phyloP scores from a whole-genome alignment of 169 alveolate species.

The Neospora caninum region DNA sequence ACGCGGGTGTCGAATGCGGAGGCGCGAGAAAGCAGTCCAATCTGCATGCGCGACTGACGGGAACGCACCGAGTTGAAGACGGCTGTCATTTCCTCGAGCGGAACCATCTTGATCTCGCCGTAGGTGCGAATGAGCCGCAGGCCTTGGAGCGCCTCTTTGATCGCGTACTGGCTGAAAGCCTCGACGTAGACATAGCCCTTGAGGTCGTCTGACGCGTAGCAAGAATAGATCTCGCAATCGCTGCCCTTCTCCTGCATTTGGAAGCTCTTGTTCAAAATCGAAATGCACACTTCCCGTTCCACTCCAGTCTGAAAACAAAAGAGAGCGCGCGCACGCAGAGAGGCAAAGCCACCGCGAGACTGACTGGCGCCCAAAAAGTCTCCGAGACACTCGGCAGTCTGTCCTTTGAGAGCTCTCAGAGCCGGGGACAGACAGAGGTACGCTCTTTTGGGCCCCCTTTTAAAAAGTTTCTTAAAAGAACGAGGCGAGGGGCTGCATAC shows the following conservation, averaged over 20 bases:
- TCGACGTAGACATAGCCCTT: slow-evolving; percentile 59
- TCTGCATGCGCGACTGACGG: neutral
- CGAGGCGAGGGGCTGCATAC: no score
- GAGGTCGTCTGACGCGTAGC: slow-evolving; percentile 43
- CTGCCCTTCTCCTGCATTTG: slow-evolving; percentile 9
- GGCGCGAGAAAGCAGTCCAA: no score
- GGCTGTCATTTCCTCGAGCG: slow-evolving; percentile 57
- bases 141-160: slow-evolving; percentile 58
- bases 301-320: slow-evolving; percentile 21
- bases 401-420: no score
- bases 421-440: no score
- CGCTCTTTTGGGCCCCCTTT: no score
- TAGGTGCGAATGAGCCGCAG: slow-evolving; percentile 21
- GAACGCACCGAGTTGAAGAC: slow-evolving; percentile 28
- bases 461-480: no score
- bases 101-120: slow-evolving; percentile 55
- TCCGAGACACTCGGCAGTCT: no score
- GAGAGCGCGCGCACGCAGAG: neutral
- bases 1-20: no score
- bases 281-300: slow-evolving; percentile 43
- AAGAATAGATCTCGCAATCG: slow-evolving; percentile 39
- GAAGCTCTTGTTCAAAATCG: slow-evolving; percentile 50
- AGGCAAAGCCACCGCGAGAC: neutral
- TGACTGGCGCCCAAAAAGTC: no score
- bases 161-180: slow-evolving; percentile 46